Evolutionary conservation across 1,284 basidiomycete species (phyloP).

Genomic region (Xerocomus amazonicus): DNA sequence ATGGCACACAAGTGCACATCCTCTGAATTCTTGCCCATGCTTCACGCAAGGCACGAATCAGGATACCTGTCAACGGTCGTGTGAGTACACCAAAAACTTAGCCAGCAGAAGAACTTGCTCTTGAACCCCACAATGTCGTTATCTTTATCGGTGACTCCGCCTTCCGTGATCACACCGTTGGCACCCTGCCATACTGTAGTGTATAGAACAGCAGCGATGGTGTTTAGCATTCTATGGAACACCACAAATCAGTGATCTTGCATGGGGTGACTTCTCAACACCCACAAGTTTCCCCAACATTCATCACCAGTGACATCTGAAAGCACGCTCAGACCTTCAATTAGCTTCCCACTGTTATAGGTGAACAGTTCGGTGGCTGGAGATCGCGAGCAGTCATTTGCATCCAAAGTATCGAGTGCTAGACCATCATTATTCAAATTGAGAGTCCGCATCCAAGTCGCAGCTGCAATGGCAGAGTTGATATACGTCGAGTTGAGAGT

Average conservation of each 20-base stretch:
- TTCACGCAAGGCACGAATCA: constrained; percentile 47
- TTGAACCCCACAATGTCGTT: constrained; percentile 51
- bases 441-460: constrained; percentile 44
- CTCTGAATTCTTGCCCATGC: constrained; percentile 37
- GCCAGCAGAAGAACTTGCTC: constrained; percentile 27
- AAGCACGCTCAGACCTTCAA: constrained; percentile 48
- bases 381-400: constrained; percentile 42
- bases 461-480: constrained; percentile 43
- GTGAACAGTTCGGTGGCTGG: constrained; percentile 45
- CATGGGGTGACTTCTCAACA: background rate
- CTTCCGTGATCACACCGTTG: constrained; percentile 50
- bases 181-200: constrained; percentile 41
- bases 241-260: background rate
- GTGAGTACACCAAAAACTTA: background rate
- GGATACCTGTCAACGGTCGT: constrained; percentile 34
- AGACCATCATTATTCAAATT: constrained; percentile 42
- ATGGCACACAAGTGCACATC: constrained; percentile 38
- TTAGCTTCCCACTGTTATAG: constrained; percentile 50
- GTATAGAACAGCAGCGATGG: constrained; percentile 40
- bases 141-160: constrained; percentile 36
- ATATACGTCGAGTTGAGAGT: constrained; percentile 44
- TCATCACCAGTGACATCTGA: constrained; percentile 39
- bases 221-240: constrained; percentile 36
- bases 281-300: constrained; percentile 40
- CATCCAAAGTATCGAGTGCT: constrained; percentile 46